phyloP scores from a whole-genome alignment of 1,139 yeast species.

The Saccharomycopsis hybrid region DNA sequence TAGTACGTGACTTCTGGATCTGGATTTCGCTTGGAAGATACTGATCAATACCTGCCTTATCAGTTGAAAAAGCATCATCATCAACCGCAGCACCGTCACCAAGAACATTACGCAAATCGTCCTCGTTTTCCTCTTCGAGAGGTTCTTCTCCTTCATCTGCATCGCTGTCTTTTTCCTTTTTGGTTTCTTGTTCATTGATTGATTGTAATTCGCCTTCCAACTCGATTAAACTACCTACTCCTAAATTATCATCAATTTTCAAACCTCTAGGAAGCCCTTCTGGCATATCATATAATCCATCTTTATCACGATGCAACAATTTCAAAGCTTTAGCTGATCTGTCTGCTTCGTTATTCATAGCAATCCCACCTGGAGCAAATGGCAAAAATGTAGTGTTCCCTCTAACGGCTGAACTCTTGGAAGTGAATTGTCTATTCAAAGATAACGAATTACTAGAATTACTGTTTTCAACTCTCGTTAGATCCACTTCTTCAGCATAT shows the following conservation, averaged over 20 bases:
- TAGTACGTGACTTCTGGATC: constrained; percentile 37
- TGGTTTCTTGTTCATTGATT: neutral
- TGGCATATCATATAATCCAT: constrained; percentile 77
- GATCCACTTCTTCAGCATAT: constrained; percentile 53
- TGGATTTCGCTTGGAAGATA: constrained; percentile 63
- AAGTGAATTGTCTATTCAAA: constrained; percentile 58
- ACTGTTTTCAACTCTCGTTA: constrained; percentile 45
- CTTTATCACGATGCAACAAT: constrained; percentile 56
- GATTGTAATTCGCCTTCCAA: neutral
- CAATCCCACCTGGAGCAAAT: constrained; percentile 87
- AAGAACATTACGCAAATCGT: constrained; percentile 25
- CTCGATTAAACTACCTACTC: constrained; percentile 3
- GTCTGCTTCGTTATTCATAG: constrained; percentile 31
- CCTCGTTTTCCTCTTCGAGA: constrained; percentile 7
- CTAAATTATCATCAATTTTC: constrained; percentile 22
- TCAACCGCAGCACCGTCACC: constrained; percentile 23
- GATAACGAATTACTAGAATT: constrained; percentile 67
- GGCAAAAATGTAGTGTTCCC: constrained; percentile 81
- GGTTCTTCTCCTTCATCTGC: no score
- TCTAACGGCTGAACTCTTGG: constrained; percentile 52
- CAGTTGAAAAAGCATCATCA: neutral
- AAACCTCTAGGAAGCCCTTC: constrained; percentile 80
- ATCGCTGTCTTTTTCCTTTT: constrained; percentile 3
- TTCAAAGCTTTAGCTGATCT: constrained; percentile 30
- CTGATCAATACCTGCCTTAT: constrained; percentile 50